Evolutionary conservation across 2,329 filamentous ascomycete genomes (phyloP), one percentile per base, ranked within the genome.

Genomic region (Botrytis galanthina): DNA sequence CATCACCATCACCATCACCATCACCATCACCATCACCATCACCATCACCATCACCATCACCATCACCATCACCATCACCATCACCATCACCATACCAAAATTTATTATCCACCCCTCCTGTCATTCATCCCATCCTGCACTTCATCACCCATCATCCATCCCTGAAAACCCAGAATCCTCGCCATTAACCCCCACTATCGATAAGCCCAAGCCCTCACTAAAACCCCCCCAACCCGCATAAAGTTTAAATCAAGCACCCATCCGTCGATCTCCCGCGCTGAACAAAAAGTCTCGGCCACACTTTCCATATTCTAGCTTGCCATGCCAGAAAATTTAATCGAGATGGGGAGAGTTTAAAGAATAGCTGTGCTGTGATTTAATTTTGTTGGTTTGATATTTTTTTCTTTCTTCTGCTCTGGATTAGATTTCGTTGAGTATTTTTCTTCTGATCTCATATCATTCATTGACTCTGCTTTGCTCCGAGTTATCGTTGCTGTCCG

Each of bases 181-280:
- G 22, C 46, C 46, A 18, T 29, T 18, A 29, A 42, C 14, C 22
- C 66, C 48, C 37, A 32, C 35, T 32, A 64, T 44, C n/a, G n/a
- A 64, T 42, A 42, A 8, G 20, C 6, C 7, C 26, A 68, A 68
- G 37, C 32, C 7, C 12, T 29, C 26, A 29, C 48, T 22, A 16
- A 42, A 7, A 29, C 14, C 1, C 35, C 10, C 60, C 39, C 35
- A 51, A 12, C 2, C 18, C n/a, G 5, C 29, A 39, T 8, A 39
- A 39, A 48, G 26, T 54, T 29, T 57, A 32, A 20, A 42, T 62
- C 7, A n/a, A 39, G 60, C 26, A 37, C 44, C 37, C 66, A 57
- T 26, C 66, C 35, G 48, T 68, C 66, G 48, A 68, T 57, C 66
- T 68, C 35, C 66, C 66, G 66, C 35, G 32, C 32, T 57, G 35